Conservation (phyloP, 495 filamentous ascomycete species). For the Annulohypoxylon maeteangense region DNA sequence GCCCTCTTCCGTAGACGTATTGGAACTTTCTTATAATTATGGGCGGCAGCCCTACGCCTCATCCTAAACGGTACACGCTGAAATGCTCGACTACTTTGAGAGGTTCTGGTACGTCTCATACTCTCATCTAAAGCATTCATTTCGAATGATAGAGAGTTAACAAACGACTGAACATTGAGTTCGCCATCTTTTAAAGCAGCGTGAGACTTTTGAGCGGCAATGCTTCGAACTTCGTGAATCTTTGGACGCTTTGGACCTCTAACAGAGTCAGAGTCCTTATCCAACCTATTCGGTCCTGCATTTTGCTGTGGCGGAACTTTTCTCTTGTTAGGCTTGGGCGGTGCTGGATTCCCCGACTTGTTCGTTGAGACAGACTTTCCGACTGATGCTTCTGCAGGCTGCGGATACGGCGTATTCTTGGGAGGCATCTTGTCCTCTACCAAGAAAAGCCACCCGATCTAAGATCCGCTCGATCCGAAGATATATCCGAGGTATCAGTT, state of each 20-base stretch:
- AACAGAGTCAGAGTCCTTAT: conserved; percentile 51
- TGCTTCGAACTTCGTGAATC: conserved; percentile 72
- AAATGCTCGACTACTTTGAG: conserved; percentile 79
- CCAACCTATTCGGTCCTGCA: conserved; percentile 21
- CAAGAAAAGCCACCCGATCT: conserved; percentile 10
- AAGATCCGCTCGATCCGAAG: not conserved
- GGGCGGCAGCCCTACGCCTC: conserved; percentile 88
- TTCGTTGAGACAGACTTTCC: conserved; percentile 12
- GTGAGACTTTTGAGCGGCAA: conserved; percentile 76
- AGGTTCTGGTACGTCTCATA: conserved; percentile 76
- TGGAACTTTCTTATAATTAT: conserved; percentile 94
- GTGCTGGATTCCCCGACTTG: conserved; percentile 13
- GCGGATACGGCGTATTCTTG: conserved; percentile 27
- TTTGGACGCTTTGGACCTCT: conserved; percentile 66
- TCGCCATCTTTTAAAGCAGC: conserved; percentile 80
- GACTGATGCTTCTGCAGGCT: conserved; percentile 4
- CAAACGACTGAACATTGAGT: conserved; percentile 82
- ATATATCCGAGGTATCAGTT: not conserved
- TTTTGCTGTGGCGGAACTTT: conserved; percentile 34
- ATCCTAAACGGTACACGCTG: conserved; percentile 87
- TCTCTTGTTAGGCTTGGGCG: conserved; percentile 40
- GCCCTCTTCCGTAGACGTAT: conserved; percentile 76
- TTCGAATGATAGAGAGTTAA: conserved; percentile 85
- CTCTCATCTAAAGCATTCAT: conserved; percentile 84
- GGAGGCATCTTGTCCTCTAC: conserved; percentile 36